phyloP scores from a whole-genome alignment of 345 rosid genomes.

The Salix suchowensis region DNA sequence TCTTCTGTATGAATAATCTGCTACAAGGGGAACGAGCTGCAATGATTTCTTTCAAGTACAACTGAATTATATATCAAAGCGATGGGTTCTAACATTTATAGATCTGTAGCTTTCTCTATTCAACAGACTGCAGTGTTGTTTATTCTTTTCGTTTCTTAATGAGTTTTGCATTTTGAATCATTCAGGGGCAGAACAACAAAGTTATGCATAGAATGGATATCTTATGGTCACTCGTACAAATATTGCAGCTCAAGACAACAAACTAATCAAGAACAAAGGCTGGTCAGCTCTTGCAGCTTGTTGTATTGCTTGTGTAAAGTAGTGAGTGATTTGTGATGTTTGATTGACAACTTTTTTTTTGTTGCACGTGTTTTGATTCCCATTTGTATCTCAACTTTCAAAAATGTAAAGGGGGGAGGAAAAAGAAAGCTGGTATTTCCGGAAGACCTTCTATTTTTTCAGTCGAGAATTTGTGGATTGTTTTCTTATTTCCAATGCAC shows the following conservation, averaged over 20 bases:
- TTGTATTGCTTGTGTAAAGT: slow-evolving; percentile 22
- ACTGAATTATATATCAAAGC: neutral
- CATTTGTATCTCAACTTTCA: slow-evolving; percentile 12
- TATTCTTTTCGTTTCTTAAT: neutral
- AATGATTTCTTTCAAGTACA: neutral
- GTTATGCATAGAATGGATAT: slow-evolving; percentile 86
- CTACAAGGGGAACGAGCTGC: neutral
- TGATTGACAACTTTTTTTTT: slow-evolving; percentile 15
- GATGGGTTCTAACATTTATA: neutral
- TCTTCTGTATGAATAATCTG: slow-evolving; percentile 13
- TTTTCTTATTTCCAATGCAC: neutral
- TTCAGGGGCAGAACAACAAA: slow-evolving; percentile 70
- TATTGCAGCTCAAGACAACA: slow-evolving; percentile 64
- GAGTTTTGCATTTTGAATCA: slow-evolving; percentile 14
- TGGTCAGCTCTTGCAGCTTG: slow-evolving; percentile 17
- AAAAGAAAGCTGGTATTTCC: neutral
- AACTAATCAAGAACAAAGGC: slow-evolving; percentile 32
- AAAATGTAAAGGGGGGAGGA: neutral
- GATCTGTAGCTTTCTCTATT: neutral
- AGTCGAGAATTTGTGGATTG: slow-evolving; percentile 10
- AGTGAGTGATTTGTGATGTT: slow-evolving; percentile 25
- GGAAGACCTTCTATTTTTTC: slow-evolving; percentile 1
- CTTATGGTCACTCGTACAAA: slow-evolving; percentile 87
- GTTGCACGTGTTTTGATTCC: neutral
- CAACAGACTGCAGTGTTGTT: neutral